Base-by-base conservation (phyloP, 75 land plant genomes). In the Picea sitchensis region DNA sequence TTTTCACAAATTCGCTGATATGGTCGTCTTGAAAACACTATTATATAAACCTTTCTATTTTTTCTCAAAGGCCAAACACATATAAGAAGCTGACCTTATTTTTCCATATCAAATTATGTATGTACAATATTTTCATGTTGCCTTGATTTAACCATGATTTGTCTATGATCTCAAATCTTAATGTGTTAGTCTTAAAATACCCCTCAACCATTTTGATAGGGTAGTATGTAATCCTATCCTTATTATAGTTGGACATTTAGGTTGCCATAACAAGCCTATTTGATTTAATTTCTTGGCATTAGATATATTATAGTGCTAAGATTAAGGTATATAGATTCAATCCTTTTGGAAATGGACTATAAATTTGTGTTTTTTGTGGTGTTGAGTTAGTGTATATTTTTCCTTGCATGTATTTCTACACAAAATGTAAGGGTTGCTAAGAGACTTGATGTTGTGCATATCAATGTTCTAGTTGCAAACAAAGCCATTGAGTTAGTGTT, bases 401-500 rank as follows among this genome's bases (percentile, higher is more conserved):
- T 38, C 41, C 47, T 51, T 21, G 47, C 0, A 4, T 44, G 4
- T 44, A 44, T 44, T 44, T 4, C 4, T 44, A 4, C 5, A 4
- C 47, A 69, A 38, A 18, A 34, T 38, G 38, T 13, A 34, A 14
- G 65, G 31, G 11, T 63, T 63, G 21, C 0, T 9, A 11, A n/a
- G 77, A 76, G 20, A 20, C 74, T 74, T 14, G 14, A 82, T 6
- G 20, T 21, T 20, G 34, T 82, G 20, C 51, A 82, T 32, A 82
- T 82, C 5, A 81, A 81, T 14, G 47, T 64, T 32, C 75, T 82
- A 13, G 62, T 64, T 26, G 83, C 81, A 31, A 64, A 32, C 26
- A 51, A 11, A 15, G 75, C 81, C 23, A 82, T 78, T 26, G 69
- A 82, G 58, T 17, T 82, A 0, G 83, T 81, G 2, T 58, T 82